These are phyloP conservation scores for Syzygium oleosum DNA, from an alignment of 345 rosid genomes.

Conservation along the genomic window DNA sequence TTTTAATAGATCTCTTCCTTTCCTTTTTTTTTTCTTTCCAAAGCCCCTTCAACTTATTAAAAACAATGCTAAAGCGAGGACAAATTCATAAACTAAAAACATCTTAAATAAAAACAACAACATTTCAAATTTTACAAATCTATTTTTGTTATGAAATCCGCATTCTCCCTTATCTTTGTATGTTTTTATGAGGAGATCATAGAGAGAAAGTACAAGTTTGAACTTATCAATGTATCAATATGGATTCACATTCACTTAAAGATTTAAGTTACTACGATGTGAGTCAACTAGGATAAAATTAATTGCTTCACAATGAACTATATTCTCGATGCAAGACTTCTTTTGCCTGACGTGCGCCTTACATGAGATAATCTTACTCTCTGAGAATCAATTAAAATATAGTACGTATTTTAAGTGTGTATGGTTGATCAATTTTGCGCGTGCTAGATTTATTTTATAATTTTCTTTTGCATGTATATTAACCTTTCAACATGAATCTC, in stretches of 20 bases:
- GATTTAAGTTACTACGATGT: background rate
- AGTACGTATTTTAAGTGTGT: background rate
- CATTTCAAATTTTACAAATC: background rate
- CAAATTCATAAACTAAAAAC: background rate
- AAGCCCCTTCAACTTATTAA: background rate
- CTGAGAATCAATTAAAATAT: background rate
- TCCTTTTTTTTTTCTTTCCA: background rate
- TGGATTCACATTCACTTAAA: background rate
- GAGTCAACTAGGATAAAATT: background rate
- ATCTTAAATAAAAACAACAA: background rate
- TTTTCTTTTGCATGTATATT: background rate
- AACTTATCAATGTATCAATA: background rate
- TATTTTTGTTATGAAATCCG: background rate
- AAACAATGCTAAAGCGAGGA: background rate
- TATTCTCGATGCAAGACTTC: background rate
- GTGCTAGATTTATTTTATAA: background rate
- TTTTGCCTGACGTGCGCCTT: background rate
- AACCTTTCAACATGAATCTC: background rate
- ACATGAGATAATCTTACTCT: background rate
- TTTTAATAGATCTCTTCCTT: background rate
- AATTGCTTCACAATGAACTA: background rate
- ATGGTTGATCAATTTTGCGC: background rate
- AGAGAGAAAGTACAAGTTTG: rapidly evolving
- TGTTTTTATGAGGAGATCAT: background rate
- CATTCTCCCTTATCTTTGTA: background rate